These are phyloP conservation scores for Micromonas pusilla DNA, from an alignment of 139 green algal genomes.

Conservation along the genomic window DNA sequence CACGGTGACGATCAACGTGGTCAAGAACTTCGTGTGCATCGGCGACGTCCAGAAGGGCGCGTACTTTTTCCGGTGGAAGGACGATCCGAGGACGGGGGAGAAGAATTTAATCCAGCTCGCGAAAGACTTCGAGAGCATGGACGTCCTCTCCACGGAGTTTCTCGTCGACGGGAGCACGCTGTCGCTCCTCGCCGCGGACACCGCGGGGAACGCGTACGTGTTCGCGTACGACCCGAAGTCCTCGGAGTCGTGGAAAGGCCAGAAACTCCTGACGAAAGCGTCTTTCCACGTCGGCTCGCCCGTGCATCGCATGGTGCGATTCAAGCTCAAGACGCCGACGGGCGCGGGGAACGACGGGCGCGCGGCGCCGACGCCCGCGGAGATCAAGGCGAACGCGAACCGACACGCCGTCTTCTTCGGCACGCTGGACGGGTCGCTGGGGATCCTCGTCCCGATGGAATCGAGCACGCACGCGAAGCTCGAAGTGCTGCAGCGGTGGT, in stretches of 20 bases:
- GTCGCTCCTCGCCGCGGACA: slow-evolving; percentile 49
- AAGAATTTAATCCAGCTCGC: slow-evolving; percentile 38
- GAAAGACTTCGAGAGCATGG: slow-evolving; percentile 62
- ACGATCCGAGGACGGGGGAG: slow-evolving; percentile 48
- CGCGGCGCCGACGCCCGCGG: not conserved
- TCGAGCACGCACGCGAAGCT: slow-evolving; percentile 34
- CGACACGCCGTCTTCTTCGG: slow-evolving; percentile 25
- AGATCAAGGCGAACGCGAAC: not conserved
- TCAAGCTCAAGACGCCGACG: slow-evolving; percentile 25
- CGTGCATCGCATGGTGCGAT: slow-evolving; percentile 28
- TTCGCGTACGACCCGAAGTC: slow-evolving; percentile 38
- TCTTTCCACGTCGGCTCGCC: slow-evolving; percentile 34
- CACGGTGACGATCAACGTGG: slow-evolving; percentile 47
- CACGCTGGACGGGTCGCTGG: slow-evolving; percentile 24
- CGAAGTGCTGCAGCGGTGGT: slow-evolving; percentile 23
- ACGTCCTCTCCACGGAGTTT: slow-evolving; percentile 54
- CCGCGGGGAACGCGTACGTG: slow-evolving; percentile 26
- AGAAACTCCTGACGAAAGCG: slow-evolving; percentile 31
- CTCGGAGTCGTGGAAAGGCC: slow-evolving; percentile 35
- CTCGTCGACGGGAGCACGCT: slow-evolving; percentile 62
- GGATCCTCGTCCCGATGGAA: slow-evolving; percentile 36
- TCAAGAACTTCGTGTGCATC: slow-evolving; percentile 83
- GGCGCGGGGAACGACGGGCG: not conserved
- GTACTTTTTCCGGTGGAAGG: slow-evolving; percentile 67
- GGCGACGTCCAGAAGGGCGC: slow-evolving; percentile 60